Conservation (phyloP, 2,329 filamentous ascomycete species). For the Curvularia sp. region DNA sequence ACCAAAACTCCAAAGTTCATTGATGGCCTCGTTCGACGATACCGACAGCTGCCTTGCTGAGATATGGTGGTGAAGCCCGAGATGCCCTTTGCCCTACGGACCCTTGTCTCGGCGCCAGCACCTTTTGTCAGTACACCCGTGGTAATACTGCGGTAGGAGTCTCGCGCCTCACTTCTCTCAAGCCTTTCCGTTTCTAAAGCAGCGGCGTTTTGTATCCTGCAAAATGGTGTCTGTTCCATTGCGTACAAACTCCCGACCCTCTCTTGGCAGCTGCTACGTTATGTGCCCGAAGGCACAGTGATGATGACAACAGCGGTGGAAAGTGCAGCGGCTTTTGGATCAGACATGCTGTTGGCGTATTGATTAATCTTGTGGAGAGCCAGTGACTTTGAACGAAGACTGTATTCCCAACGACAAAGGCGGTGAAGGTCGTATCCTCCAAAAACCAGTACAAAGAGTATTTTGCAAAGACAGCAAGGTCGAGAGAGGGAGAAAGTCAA, state of each 20-base stretch:
- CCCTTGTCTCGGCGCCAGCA: not conserved
- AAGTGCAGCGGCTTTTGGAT: conserved; percentile 27
- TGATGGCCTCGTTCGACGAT: not conserved
- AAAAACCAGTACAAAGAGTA: not conserved
- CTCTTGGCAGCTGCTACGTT: not conserved
- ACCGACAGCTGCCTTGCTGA: not conserved
- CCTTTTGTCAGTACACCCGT: not conserved
- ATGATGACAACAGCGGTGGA: conserved; percentile 30
- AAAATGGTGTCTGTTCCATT: not conserved
- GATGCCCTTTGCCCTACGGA: not conserved
- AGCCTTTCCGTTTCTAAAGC: not conserved
- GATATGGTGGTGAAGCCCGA: not conserved
- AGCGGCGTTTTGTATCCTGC: not conserved
- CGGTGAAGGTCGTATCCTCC: not conserved
- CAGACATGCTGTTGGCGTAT: conserved; percentile 13
- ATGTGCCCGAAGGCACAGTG: conserved; percentile 22
- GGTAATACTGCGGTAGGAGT: not conserved
- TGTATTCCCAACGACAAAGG: not conserved
- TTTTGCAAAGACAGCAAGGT: not conserved
- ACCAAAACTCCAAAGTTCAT: no score
- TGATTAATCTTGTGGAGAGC: not conserved
- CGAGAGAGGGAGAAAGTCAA: not conserved
- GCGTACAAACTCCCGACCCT: not conserved
- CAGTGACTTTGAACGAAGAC: not conserved
- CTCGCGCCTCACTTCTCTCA: not conserved